Evolutionary conservation across 2,329 filamentous ascomycete genomes (phyloP), one percentile per base, ranked within the genome.

Genomic region (Cercospora brassicicola): DNA sequence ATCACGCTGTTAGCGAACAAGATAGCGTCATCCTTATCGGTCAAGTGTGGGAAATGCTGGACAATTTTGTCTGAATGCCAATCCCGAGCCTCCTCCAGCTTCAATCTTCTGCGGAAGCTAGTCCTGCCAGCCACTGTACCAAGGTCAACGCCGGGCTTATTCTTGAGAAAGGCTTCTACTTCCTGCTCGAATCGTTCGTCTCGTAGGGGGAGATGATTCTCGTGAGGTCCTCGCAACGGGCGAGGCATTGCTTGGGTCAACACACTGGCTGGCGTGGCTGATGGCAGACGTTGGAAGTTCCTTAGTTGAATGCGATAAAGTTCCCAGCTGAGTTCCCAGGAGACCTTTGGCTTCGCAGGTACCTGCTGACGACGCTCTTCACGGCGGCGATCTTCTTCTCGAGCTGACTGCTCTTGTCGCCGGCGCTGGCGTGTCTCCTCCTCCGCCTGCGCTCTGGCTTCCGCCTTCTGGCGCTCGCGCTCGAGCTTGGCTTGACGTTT

Each of bases 31-130:
- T 63, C 48, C 11, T 26, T 33, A 4, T 11, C 26, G 13, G 20
- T n/a, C 18, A 63, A 33, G 28, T 63, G 60, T 20, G 60, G 60
- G 30, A 63, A 63, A 15, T 28, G 60, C 45, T 63, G 60, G 26
- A 55, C 26, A 33, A 63, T 51, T 45, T 63, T 63, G 45, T 63
- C 60, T 20, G 60, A 26, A 33, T 63, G 60, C 60, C 60, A 63
- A n/a, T 26, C 13, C 15, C 36, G 23, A 31, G 39, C 5, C 20
- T 55, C 60, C 42, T 36, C 15, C 39, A 36, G 18, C 48, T 53
- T 63, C 42, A 63, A 39, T 45, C 13, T 63, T 28, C n/a, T 63
- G 26, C 60, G 45, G n/a, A 63, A 36, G 10, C 23, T 63, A 9
- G 5, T 55, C 45, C 60, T 63, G 11, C 60, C 26, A 4, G 60